Base-by-base conservation (phyloP, 495 filamentous ascomycete species). In the Diplogelasinospora grovesii region DNA sequence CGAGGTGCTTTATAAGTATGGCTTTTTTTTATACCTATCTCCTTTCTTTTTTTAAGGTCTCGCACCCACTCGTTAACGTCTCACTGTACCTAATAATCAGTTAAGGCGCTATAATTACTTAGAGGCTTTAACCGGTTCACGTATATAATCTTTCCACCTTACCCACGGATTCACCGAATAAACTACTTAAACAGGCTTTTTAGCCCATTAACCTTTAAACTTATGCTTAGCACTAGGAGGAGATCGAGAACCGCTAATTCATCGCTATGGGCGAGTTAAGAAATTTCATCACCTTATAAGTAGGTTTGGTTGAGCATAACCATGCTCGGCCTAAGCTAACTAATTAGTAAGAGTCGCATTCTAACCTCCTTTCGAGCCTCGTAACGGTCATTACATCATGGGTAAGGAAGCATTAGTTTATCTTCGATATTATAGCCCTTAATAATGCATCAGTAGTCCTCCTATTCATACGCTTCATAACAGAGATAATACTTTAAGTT, bases 401-500 rank as follows among this genome's bases (percentile, higher is more conserved):
- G 36, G 16, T 13, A 39, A 39, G 36, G 22, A 39, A 39, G 36
- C 15, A 24, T 28, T 13, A 28, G 36, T 27, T 27, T n/a, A 24
- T 39, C 25, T 26, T 26, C 36, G 36, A 34, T 19, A 14, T 19
- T 24, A 16, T 37, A 24, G 4, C 28, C 23, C 16, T 39, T 19
- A 19, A 39, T 39, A 29, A 16, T 4, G 36, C 36, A 28, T 16
- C 36, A 19, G 23, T 27, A 39, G 36, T 39, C 36, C 36, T 39
- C 22, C 36, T 24, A 39, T 20, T 39, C 25, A 19, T 39, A 39
- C 16, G 36, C 36, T 39, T 39, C 36, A 24, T 39, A 19, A 28
- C 36, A 39, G 36, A 39, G 36, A 28, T 39, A 19, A 21, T 24
- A 39, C 22, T 39, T 26, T 19, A 28, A 28, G 36, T 39, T 39